Evolutionary conservation across 768 basidiomycete species (phyloP).

Genomic region (Amanita subjunquillea): DNA sequence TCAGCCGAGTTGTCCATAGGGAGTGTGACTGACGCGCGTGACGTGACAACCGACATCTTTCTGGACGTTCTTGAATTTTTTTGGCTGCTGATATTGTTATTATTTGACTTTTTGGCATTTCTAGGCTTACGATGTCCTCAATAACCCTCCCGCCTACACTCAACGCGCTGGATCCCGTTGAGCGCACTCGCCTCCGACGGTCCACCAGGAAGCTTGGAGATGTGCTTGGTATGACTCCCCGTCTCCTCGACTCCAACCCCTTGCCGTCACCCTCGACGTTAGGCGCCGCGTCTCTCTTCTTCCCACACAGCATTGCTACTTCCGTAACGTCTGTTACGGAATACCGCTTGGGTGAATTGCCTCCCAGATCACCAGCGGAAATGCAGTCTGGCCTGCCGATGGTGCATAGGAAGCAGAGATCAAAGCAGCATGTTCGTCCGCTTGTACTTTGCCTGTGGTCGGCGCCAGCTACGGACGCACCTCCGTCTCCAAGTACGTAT

Average conservation of each 20-base stretch:
- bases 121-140: neutral
- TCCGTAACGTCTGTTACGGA: neutral
- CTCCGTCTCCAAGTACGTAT: neutral
- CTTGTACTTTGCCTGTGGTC: neutral
- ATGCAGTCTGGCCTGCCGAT: neutral
- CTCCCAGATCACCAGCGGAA: neutral
- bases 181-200: conserved; percentile 44
- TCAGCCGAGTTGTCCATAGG: conserved; percentile 43
- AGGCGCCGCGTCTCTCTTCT: neutral
- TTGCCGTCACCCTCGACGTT: neutral
- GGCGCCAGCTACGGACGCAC: neutral
- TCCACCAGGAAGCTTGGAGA: conserved; percentile 48
- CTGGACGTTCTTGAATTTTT: neutral
- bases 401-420: neutral
- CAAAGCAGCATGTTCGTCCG: neutral
- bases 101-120: neutral
- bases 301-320: neutral
- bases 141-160: conserved; percentile 30
- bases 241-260: conserved; percentile 18
- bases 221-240: conserved; percentile 36
- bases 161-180: conserved; percentile 33
- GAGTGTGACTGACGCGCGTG: neutral
- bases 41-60: neutral
- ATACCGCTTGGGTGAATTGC: no score
- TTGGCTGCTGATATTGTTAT: neutral